Percentiles rank a stretch among this genome's conserved stretches.
Evolutionary conservation across 768 basidiomycete species (phyloP).

Genomic region (Postia placenta): DNA sequence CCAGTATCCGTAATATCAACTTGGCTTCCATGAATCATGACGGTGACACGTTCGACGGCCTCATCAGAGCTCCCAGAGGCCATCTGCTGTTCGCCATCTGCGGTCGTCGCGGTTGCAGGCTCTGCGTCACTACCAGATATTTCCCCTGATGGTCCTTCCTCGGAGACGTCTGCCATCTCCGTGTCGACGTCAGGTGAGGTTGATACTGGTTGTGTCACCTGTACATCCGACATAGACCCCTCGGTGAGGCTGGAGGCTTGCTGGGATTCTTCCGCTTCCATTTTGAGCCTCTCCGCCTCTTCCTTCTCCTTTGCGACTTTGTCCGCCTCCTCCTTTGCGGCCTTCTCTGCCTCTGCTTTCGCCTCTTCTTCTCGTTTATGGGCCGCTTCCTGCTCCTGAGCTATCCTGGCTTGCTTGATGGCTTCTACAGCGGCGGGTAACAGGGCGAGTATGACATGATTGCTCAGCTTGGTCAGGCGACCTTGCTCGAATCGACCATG

Average conservation of each 20-base stretch:
- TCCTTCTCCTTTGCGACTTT: slow-evolving; percentile 34
- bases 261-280: slow-evolving; percentile 13
- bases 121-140: slow-evolving; percentile 1
- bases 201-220: slow-evolving; percentile 21
- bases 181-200: slow-evolving; percentile 34
- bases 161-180: slow-evolving; percentile 42
- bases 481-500: slow-evolving; percentile 71
- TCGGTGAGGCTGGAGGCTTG: slow-evolving; percentile 5
- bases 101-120: slow-evolving; percentile 9
- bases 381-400: slow-evolving; percentile 31
- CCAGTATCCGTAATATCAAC: slow-evolving; percentile 99
- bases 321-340: slow-evolving; percentile 28
- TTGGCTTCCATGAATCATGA: slow-evolving; percentile 85
- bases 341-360: slow-evolving; percentile 45
- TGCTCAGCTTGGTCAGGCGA: slow-evolving; percentile 57
- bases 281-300: slow-evolving; percentile 18
- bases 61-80: not conserved
- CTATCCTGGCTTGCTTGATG: slow-evolving; percentile 32
- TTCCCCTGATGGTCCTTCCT: not conserved
- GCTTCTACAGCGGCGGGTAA: slow-evolving; percentile 74
- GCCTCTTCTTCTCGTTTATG: slow-evolving; percentile 40
- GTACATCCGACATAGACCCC: slow-evolving; percentile 20
- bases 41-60: slow-evolving; percentile 62
- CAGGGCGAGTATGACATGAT: slow-evolving; percentile 67
- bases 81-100: slow-evolving; percentile 13